These are phyloP conservation scores for Glycine soja DNA, from an alignment of 306 rosid species.

Conservation along the genomic window DNA sequence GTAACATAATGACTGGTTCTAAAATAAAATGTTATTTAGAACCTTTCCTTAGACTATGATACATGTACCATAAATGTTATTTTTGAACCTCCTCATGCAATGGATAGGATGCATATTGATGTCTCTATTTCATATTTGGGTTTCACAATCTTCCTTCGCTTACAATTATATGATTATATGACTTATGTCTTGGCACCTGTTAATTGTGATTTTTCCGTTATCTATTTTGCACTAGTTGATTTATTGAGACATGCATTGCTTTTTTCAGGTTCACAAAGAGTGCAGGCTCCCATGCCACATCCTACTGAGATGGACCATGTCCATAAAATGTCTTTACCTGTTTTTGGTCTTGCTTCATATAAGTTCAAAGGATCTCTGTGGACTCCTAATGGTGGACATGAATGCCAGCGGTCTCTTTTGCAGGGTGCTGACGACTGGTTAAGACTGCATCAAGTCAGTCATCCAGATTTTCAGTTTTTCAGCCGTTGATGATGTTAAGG, in stretches of 20 bases:
- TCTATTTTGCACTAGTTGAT: conserved; percentile 24
- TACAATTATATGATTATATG: not conserved
- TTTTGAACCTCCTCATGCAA: not conserved
- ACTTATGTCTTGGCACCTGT: not conserved
- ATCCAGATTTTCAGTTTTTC: conserved; percentile 92
- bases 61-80: not conserved
- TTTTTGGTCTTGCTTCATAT: conserved; percentile 89
- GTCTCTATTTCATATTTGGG: not conserved
- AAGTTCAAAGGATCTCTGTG: conserved; percentile 89
- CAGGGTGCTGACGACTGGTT: conserved; percentile 72
- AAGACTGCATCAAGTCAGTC: conserved; percentile 70
- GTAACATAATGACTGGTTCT: not conserved
- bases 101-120: conserved; percentile 1
- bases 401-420: conserved; percentile 59
- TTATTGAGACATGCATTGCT: not conserved
- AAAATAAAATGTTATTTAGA: not conserved
- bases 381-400: conserved; percentile 78
- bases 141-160: conserved; percentile 6
- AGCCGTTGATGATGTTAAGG: conserved; percentile 56
- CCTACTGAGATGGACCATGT: conserved; percentile 53
- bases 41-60: not conserved
- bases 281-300: conserved; percentile 52
- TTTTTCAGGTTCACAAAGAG: conserved; percentile 61
- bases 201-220: not conserved
- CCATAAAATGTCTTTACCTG: conserved; percentile 69